A percentile compares a stretch with the other conserved stretches of the same genome.
phyloP scores from a whole-genome alignment of 2,329 filamentous ascomycete species.

The Trichoderma lentiforme region DNA sequence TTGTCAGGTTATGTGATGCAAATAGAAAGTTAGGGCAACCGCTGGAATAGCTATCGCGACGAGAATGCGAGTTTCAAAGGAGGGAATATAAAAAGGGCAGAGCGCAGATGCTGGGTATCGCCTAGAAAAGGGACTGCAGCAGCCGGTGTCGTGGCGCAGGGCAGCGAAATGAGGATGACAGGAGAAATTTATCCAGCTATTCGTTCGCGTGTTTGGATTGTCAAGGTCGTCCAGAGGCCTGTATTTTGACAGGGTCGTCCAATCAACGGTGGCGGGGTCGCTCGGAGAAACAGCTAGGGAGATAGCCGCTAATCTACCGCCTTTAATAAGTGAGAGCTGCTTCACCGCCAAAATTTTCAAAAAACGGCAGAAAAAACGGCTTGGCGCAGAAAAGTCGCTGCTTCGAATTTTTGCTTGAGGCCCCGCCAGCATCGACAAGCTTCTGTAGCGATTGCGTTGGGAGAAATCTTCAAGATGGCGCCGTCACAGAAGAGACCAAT shows the following conservation, averaged over 20 bases:
- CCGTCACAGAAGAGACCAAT: constrained; percentile 48
- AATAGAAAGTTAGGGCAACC: constrained; percentile 13
- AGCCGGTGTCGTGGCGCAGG: constrained; percentile 13
- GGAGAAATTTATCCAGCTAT: constrained; percentile 25
- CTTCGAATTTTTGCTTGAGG: constrained; percentile 18
- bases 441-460: constrained; percentile 17
- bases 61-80: background rate
- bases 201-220: constrained; percentile 21
- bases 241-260: constrained; percentile 31
- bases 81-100: background rate
- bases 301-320: constrained; percentile 11
- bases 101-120: constrained; percentile 16
- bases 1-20: constrained; percentile 29
- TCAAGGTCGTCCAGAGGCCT: constrained; percentile 20
- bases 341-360: constrained; percentile 28
- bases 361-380: constrained; percentile 25
- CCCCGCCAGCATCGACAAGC: constrained; percentile 17
- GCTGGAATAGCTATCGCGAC: background rate
- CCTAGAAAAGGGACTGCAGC: constrained; percentile 17
- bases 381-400: constrained; percentile 1
- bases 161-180: constrained; percentile 18
- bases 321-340: background rate
- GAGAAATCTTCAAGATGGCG: constrained; percentile 38
- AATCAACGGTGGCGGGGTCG: constrained; percentile 38
- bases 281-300: constrained; percentile 23